phyloP scores from a whole-genome alignment of 2,329 filamentous ascomycete genomes.

The Aspergillus sclerotialis region DNA sequence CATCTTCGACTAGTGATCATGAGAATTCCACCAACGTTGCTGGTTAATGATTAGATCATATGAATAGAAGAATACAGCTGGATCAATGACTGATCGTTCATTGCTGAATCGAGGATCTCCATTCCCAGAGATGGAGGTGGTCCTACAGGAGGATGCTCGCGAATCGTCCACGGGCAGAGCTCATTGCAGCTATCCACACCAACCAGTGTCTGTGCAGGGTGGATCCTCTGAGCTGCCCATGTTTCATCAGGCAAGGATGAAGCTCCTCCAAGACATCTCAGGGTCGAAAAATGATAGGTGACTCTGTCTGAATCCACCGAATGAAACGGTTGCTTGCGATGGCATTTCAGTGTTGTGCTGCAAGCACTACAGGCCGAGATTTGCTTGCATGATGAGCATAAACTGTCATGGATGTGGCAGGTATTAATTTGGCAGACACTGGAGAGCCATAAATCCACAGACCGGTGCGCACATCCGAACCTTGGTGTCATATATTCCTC shows the following conservation, averaged over 20 bases:
- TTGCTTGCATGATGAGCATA: conserved; percentile 27
- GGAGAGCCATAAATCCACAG: conserved; percentile 33
- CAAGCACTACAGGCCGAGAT: conserved; percentile 32
- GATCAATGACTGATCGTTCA: conserved; percentile 24
- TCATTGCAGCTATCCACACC: conserved; percentile 31
- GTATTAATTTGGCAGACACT: conserved; percentile 31
- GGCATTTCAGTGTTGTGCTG: conserved; percentile 25
- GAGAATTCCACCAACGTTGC: no score
- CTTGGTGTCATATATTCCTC: conserved; percentile 33
- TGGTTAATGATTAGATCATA: conserved; percentile 23
- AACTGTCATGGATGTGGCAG: conserved; percentile 26
- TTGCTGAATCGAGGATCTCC: conserved; percentile 25
- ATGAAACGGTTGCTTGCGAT: conserved; percentile 25
- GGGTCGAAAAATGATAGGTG: conserved; percentile 30
- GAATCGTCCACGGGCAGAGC: conserved; percentile 33
- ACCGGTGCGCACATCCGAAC: conserved; percentile 34
- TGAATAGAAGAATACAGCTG: conserved; percentile 31
- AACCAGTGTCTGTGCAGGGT: conserved; percentile 28
- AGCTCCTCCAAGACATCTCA: conserved; percentile 25
- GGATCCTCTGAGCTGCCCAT: conserved; percentile 31
- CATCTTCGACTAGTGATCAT: no score
- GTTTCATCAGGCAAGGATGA: conserved; percentile 19
- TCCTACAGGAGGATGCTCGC: conserved; percentile 28
- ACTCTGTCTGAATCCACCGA: conserved; percentile 17
- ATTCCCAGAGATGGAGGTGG: conserved; percentile 23